phyloP scores from a whole-genome alignment of 257 asterid genomes.

The Fraxinus excelsior region DNA sequence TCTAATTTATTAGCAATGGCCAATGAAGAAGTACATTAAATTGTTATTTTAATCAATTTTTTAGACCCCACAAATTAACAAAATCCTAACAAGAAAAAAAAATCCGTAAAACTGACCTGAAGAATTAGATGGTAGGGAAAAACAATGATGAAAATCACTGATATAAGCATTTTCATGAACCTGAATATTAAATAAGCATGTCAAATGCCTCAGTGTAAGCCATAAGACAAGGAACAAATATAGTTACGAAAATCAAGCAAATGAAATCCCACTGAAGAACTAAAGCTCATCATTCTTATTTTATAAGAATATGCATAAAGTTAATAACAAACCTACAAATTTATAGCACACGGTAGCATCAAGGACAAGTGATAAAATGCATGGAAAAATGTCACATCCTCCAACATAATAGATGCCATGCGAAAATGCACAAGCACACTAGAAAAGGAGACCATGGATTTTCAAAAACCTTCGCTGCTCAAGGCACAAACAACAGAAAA shows the following conservation, averaged over 20 bases:
- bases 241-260: constrained; percentile 10
- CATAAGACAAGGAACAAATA: constrained; percentile 5
- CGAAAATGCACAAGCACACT: constrained; percentile 12
- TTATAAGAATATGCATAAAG: not conserved
- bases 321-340: not conserved
- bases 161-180: constrained; percentile 94
- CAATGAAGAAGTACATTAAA: not conserved
- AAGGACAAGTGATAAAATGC: constrained; percentile 12
- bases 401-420: not conserved
- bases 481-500: not conserved
- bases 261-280: not conserved
- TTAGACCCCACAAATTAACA: not conserved
- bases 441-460: constrained; percentile 9
- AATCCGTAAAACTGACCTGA: constrained; percentile 58
- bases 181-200: constrained; percentile 37
- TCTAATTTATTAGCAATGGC: not conserved
- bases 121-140: constrained; percentile 63
- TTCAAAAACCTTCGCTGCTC: not conserved
- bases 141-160: constrained; percentile 94
- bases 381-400: not conserved
- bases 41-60: not conserved
- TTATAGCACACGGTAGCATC: constrained; percentile 6
- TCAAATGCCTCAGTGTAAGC: constrained; percentile 20
- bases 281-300: not conserved
- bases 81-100: not conserved